Evolutionary conservation across 2,329 filamentous ascomycete species (phyloP), one percentile per base, ranked within the genome.

Genomic region (Fusarium sp.): DNA sequence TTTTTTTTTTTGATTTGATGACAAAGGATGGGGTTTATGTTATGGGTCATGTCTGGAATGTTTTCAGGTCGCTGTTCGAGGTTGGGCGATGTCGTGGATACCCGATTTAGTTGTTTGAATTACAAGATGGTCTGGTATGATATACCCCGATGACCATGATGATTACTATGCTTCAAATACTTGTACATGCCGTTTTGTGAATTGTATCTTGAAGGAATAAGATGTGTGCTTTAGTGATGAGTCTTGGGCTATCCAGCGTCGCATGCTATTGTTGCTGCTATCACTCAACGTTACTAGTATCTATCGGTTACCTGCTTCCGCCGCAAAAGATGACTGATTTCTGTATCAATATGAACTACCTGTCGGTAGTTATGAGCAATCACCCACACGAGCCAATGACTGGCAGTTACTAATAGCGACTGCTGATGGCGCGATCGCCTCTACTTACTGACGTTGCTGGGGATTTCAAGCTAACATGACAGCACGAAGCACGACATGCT

Each of bases 11-110:
- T 31, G 38, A 32, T 52, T 31, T 33, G 27, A 33, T 32, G n/a
- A 15, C 36, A 46, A 27, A 11, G 25, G 23, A 29, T 42, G 27
- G 42, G 43, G 10, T 25, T 44, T 14, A 23, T 45, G 6, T 48
- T 9, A n/a, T 21, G 8, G 15, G 27, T 43, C 39, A 44, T 44
- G 31, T 50, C 29, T 44, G 27, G 42, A 29, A 31, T 49, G 33
- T 51, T 48, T 38, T 33, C 21, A 45, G 38, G 41, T 59, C 33
- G 60, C 38, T 49, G 21, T 15, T 36, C 49, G 41, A 46, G 37
- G 49, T 44, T 53, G 57, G 53, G 59, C 48, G 53, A 62, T 57
- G 37, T 50, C 19, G 31, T 57, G 46, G 39, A 63, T 63, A 63
- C 59, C 59, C 52, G 25, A 56, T 57, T 43, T 14, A 45, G 48